phyloP scores from a whole-genome alignment of 1,284 basidiomycete species.

The Trametes versicolor region DNA sequence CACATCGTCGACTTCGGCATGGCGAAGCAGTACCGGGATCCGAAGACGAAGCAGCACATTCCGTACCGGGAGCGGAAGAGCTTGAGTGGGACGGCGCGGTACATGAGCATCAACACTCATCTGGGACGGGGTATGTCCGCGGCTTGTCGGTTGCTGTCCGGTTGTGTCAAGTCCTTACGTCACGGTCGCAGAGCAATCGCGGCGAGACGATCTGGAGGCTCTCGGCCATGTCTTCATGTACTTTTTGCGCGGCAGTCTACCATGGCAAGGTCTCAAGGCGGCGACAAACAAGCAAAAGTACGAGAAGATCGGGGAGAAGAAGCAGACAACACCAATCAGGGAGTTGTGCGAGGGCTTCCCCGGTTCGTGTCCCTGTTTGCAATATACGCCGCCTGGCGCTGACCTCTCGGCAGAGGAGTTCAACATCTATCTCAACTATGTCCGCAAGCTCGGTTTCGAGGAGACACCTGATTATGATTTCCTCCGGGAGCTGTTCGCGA shows the following conservation, averaged over 20 bases:
- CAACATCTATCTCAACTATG: conserved; percentile 89
- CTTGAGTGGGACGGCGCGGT: conserved; percentile 90
- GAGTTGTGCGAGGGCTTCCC: conserved; percentile 94
- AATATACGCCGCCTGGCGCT: not conserved
- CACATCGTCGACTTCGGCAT: conserved; percentile 94
- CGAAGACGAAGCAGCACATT: conserved; percentile 97
- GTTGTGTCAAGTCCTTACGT: conserved; percentile 9
- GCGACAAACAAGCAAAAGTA: conserved; percentile 99
- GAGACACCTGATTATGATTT: conserved; percentile 98
- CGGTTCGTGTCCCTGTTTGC: conserved; percentile 56
- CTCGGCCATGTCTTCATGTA: conserved; percentile 99
- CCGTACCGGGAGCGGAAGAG: conserved; percentile 96
- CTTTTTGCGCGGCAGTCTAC: conserved; percentile 91
- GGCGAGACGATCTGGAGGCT: conserved; percentile 94
- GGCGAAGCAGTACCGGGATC: conserved; percentile 98
- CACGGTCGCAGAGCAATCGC: conserved; percentile 80
- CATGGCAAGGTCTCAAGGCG: conserved; percentile 97
- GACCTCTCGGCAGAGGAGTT: conserved; percentile 74
- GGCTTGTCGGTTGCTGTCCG: not conserved
- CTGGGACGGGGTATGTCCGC: conserved; percentile 79
- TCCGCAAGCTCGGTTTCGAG: conserved; percentile 89
- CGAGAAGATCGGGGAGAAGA: conserved; percentile 99
- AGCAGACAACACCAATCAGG: conserved; percentile 95
- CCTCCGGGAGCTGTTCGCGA: conserved; percentile 90
- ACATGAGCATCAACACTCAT: conserved; percentile 99